These are phyloP conservation scores for grape (Vitis vinifera) DNA, from an alignment of 164 flowering plant genomes.

Conservation along the genomic window ASM3070453v1 NC_081815.1:19182501-19183000, in stretches of 20 bases:
- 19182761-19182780: constrained; percentile 20
- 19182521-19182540: constrained; percentile 11
- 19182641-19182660: background rate
- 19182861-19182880: background rate
- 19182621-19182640: too few relatives aligned
- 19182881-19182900: too few relatives aligned
- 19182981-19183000: constrained; percentile 54
- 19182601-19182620: too few relatives aligned
- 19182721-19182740: constrained; percentile 30
- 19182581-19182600: too few relatives aligned
- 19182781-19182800: constrained; percentile 25
- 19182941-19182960: constrained; percentile 26
- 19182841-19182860: constrained; percentile 11
- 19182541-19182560: background rate
- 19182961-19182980: constrained; percentile 55
- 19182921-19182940: too few relatives aligned
- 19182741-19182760: constrained; percentile 31
- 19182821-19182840: constrained; percentile 28
- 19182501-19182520: constrained; percentile 3
- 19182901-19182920: too few relatives aligned
- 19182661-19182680: constrained; percentile 18
- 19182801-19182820: constrained; percentile 29
- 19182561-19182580: background rate
- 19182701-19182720: constrained; percentile 26
- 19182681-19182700: constrained; percentile 32